phyloP scores from a whole-genome alignment of 306 rosid species.

The Lathyrus oleraceus region DNA sequence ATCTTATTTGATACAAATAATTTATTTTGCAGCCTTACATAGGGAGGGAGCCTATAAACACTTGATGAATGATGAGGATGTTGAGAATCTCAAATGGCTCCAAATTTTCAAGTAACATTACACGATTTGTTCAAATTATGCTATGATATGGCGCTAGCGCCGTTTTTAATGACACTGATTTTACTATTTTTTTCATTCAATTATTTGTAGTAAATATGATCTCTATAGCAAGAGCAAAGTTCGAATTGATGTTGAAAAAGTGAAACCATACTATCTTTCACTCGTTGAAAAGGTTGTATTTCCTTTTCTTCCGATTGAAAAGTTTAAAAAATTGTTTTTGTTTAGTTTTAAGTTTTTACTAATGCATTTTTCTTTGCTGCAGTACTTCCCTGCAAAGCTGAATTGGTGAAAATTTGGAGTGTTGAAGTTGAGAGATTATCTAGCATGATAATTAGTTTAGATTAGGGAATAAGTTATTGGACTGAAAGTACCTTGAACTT shows the following conservation, averaged over 20 bases:
- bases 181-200: not conserved
- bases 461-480: slow-evolving; percentile 17
- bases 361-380: slow-evolving; percentile 31
- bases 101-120: slow-evolving; percentile 63
- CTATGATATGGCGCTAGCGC: too few relatives aligned
- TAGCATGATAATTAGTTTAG: slow-evolving; percentile 30
- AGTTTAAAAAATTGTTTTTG: not conserved
- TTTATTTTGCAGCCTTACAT: slow-evolving; percentile 64
- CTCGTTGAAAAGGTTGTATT: slow-evolving; percentile 56
- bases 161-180: too few relatives aligned
- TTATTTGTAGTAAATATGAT: slow-evolving; percentile 67
- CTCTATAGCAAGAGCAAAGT: slow-evolving; percentile 86
- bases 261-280: slow-evolving; percentile 77
- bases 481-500: slow-evolving; percentile 24
- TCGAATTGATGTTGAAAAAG: slow-evolving; percentile 60
- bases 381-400: slow-evolving; percentile 81
- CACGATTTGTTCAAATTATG: not conserved
- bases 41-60: slow-evolving; percentile 65
- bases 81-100: slow-evolving; percentile 76
- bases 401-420: slow-evolving; percentile 59
- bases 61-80: slow-evolving; percentile 76
- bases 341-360: not conserved
- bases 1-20: not conserved
- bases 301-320: not conserved
- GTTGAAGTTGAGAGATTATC: not conserved